Evolutionary conservation across 352 stramenopile species (phyloP).

Genomic region (Phytophthora brassicae): DNA sequence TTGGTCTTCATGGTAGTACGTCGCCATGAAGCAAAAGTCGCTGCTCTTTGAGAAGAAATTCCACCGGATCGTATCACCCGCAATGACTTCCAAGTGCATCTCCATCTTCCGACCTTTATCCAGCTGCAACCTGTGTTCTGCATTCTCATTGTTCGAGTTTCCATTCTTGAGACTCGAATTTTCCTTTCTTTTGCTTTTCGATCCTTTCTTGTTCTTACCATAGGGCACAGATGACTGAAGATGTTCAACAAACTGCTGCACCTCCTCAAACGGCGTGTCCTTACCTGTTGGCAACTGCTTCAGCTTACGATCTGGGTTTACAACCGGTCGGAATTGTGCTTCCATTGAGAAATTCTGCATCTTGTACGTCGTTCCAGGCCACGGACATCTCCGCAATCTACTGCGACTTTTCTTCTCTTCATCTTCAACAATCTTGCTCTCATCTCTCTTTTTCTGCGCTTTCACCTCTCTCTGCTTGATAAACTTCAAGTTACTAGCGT

Average conservation of each 20-base stretch:
- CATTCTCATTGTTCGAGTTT: slow-evolving; percentile 10
- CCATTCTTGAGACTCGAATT: slow-evolving; percentile 13
- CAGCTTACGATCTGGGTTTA: slow-evolving; percentile 53
- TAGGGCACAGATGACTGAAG: slow-evolving; percentile 39
- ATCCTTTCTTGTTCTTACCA: slow-evolving; percentile 32
- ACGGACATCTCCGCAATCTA: slow-evolving; percentile 46
- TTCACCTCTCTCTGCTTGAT: slow-evolving; percentile 59
- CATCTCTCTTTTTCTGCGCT: slow-evolving; percentile 30
- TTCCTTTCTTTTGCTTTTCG: slow-evolving; percentile 11
- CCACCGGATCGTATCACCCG: slow-evolving; percentile 67
- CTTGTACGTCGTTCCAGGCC: slow-evolving; percentile 70
- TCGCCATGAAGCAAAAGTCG: slow-evolving; percentile 64
- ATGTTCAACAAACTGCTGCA: slow-evolving; percentile 65
- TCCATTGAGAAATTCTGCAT: slow-evolving; percentile 72
- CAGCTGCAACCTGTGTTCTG: slow-evolving; percentile 37
- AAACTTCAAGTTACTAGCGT: slow-evolving; percentile 60
- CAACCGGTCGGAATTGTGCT: slow-evolving; percentile 53
- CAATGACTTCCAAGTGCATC: slow-evolving; percentile 80
- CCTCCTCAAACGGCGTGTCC: slow-evolving; percentile 47
- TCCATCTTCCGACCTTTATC: slow-evolving; percentile 69
- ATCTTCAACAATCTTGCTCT: slow-evolving; percentile 26
- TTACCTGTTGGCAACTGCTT: slow-evolving; percentile 37
- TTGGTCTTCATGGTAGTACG: slow-evolving; percentile 62
- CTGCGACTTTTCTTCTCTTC: slow-evolving; percentile 34
- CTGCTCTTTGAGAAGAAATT: slow-evolving; percentile 57